Evolutionary conservation across 176 grass and related monocot species (phyloP), one percentile per base, ranked within the genome.

Genomic region (Tillandsia fasciculata): DNA sequence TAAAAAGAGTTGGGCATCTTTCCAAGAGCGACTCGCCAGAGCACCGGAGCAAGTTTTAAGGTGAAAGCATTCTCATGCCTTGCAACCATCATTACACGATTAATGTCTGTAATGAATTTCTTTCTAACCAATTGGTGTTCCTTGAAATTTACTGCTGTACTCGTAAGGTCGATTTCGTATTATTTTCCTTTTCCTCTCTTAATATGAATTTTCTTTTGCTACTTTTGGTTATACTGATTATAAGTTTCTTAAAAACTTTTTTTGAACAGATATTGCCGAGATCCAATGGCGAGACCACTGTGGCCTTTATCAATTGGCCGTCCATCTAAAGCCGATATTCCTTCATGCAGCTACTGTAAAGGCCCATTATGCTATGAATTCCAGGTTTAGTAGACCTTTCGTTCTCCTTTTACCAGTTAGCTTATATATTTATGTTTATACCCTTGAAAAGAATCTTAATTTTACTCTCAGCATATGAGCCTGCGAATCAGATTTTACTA

Each of bases 331-430:
- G n/a, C n/a, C n/a, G n/a, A n/a, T n/a, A n/a, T n/a, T n/a, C n/a
- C n/a, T n/a, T n/a, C n/a, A n/a, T n/a, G n/a, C n/a, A n/a, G n/a
- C n/a, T n/a, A n/a, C n/a, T n/a, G n/a, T n/a, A n/a, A n/a, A n/a
- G n/a, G n/a, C n/a, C n/a, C n/a, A n/a, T n/a, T 92, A 49, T 72
- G 84, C 76, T 97, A 85, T 57, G 94, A 97, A 82, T 97, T 97
- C 79, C 94, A 97, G 93, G 94, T 93, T 77, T 18, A 17, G 12
- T 9, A 58, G 17, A 58, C 12, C 18, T 6, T 59, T 59, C 8
- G 9, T 59, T 58, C 17, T 15, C 6, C 1, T 17, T 17, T 59
- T 22, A 17, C 7, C 3, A 17, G 15, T 59, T 13, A n/a, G 52
- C 54, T 18, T 20, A 8, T 59, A 3, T 10, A 3, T n/a, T 26